phyloP scores from a whole-genome alignment of 306 rosid species.

The Lathyrus tuberosus region DNA sequence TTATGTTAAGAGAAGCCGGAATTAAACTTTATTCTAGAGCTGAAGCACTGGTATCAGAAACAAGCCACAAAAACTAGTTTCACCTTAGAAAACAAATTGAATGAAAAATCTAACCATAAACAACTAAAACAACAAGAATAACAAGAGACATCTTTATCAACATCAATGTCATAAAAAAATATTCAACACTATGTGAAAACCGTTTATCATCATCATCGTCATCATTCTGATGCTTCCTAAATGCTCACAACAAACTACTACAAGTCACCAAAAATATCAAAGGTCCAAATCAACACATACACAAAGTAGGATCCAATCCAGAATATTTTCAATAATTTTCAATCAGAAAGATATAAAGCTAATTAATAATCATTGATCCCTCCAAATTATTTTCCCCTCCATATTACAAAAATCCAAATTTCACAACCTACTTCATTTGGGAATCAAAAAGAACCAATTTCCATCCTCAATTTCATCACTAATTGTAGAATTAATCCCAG shows the following conservation, averaged over 20 bases:
- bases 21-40: conserved; percentile 20
- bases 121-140: background rate
- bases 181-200: background rate
- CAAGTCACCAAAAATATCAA: conserved; percentile 18
- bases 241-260: conserved; percentile 17
- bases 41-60: conserved; percentile 29
- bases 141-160: background rate
- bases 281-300: conserved; percentile 4
- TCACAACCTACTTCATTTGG: background rate
- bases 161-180: background rate
- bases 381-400: too few relatives aligned
- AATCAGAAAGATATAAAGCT: background rate
- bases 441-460: conserved; percentile 35
- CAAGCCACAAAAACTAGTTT: conserved; percentile 30
- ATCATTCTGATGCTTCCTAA: background rate
- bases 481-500: too few relatives aligned
- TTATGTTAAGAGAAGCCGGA: conserved; percentile 28
- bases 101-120: background rate
- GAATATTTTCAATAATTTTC: background rate
- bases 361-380: conserved; percentile 9
- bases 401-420: conserved; percentile 20
- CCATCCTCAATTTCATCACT: conserved; percentile 30
- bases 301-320: conserved; percentile 6
- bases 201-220: background rate
- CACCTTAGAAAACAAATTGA: background rate